Conservation (phyloP, 2,329 filamentous ascomycete genomes). For the Tolypocladium amazonense region DNA sequence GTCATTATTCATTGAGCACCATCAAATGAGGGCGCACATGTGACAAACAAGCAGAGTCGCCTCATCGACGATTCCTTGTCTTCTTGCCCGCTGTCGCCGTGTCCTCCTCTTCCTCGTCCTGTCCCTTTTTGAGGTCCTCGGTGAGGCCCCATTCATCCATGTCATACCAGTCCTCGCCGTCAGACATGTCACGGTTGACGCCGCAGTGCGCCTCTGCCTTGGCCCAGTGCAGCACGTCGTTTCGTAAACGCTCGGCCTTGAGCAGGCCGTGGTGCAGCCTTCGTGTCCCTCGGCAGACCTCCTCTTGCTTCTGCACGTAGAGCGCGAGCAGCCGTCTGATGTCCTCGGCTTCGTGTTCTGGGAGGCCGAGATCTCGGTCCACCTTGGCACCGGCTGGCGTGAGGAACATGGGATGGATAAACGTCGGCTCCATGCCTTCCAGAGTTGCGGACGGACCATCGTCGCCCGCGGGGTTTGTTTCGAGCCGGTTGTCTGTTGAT, state of each 20-base stretch:
- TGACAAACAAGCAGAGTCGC: background rate
- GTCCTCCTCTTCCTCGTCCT: constrained; percentile 75
- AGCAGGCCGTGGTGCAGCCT: constrained; percentile 61
- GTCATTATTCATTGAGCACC: background rate
- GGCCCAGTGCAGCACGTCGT: constrained; percentile 62
- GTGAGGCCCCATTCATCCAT: constrained; percentile 67
- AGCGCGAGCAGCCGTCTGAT: constrained; percentile 62
- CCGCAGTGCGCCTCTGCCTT: constrained; percentile 68
- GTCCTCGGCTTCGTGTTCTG: constrained; percentile 65
- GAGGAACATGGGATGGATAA: constrained; percentile 65
- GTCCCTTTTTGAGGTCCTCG: constrained; percentile 69
- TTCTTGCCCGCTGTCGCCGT: constrained; percentile 47
- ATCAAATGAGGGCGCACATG: background rate
- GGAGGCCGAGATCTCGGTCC: constrained; percentile 62
- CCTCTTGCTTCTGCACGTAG: constrained; percentile 79
- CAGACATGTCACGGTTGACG: constrained; percentile 62
- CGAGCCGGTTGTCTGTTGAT: constrained; percentile 25
- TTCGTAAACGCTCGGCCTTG: constrained; percentile 60
- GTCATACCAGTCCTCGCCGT: constrained; percentile 86
- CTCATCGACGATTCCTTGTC: constrained; percentile 41
- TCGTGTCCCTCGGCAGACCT: constrained; percentile 61
- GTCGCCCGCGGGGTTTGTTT: background rate
- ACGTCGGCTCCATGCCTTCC: constrained; percentile 28
- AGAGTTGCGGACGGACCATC: constrained; percentile 4
- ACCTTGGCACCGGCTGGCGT: constrained; percentile 51